Conservation (phyloP, 106 monocot species). For the Dactylorhiza incarnata region DNA sequence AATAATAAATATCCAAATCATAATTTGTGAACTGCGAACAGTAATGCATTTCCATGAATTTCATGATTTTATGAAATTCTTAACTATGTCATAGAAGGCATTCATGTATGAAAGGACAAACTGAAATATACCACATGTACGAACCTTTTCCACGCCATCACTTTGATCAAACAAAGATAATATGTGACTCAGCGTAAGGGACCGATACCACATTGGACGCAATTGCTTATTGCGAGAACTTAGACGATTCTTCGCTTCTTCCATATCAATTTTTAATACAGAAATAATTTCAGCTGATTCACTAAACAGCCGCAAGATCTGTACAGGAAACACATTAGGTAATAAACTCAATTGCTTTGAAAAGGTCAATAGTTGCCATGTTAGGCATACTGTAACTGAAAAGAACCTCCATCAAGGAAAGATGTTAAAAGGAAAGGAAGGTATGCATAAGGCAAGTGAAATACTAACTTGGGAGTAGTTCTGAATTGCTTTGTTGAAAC, state of each 20-base stretch:
- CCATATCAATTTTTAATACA: constrained; percentile 74
- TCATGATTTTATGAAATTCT: not conserved
- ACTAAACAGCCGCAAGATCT: constrained; percentile 92
- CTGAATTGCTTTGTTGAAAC: constrained; percentile 99
- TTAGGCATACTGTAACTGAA: not conserved
- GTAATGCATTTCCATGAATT: not conserved
- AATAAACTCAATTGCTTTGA: not conserved
- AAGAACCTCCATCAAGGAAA: not conserved
- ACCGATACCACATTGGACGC: constrained; percentile 88
- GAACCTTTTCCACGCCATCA: constrained; percentile 82
- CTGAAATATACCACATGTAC: not conserved
- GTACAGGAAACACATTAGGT: constrained; percentile 1
- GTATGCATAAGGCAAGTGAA: not conserved
- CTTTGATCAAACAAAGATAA: constrained; percentile 89
- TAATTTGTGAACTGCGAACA: not conserved
- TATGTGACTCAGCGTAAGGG: constrained; percentile 80
- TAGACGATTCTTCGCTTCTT: constrained; percentile 73
- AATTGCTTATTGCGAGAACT: constrained; percentile 92
- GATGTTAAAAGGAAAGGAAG: not conserved
- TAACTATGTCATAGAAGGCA: not conserved
- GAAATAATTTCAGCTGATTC: constrained; percentile 96
- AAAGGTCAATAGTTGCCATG: not conserved
- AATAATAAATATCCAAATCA: too few relatives aligned
- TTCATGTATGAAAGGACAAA: not conserved
- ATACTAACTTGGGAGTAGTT: constrained; percentile 90